phyloP scores from a whole-genome alignment of 192 early-diverging fungal species.

The Martensiomyces pterosporus region DNA sequence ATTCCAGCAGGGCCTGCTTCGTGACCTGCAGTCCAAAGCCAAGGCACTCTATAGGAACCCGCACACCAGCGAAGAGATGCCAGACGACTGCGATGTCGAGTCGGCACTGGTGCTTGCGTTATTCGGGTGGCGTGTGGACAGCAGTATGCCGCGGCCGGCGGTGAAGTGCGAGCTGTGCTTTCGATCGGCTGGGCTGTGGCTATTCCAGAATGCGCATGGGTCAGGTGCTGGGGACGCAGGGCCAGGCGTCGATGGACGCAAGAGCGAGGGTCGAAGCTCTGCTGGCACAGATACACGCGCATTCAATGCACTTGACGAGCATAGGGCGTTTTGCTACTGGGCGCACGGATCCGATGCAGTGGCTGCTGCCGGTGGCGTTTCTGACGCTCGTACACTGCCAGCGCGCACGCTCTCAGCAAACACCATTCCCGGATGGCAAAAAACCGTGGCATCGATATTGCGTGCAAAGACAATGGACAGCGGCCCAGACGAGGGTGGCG shows the following conservation, averaged over 20 bases:
- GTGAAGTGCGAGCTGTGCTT: slow-evolving; percentile 42
- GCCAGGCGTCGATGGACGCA: neutral
- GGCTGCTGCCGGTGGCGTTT: too few species aligned
- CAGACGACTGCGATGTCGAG: slow-evolving; percentile 3
- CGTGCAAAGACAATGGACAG: slow-evolving; percentile 28
- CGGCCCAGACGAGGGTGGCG: neutral
- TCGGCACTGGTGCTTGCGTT: slow-evolving; percentile 32
- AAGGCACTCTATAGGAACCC: too few species aligned
- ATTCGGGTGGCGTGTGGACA: slow-evolving; percentile 43
- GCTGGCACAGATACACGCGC: neutral
- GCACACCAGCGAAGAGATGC: too few species aligned
- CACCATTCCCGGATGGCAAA: slow-evolving; percentile 42
- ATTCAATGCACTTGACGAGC: slow-evolving; percentile 40
- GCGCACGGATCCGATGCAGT: slow-evolving; percentile 12
- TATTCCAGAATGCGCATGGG: slow-evolving; percentile 11
- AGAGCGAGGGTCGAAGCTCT: too few species aligned
- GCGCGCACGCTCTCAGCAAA: neutral
- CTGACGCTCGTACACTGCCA: neutral
- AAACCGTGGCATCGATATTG: slow-evolving; percentile 32
- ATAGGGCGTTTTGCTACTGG: slow-evolving; percentile 53
- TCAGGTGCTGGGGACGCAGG: neutral
- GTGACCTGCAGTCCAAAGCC: slow-evolving; percentile 9
- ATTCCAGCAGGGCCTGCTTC: slow-evolving; percentile 31
- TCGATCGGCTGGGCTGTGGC: slow-evolving; percentile 37
- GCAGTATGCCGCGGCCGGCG: slow-evolving; percentile 15